Conservation (phyloP, 768 basidiomycete genomes). For the Lactarius vividus region DNA sequence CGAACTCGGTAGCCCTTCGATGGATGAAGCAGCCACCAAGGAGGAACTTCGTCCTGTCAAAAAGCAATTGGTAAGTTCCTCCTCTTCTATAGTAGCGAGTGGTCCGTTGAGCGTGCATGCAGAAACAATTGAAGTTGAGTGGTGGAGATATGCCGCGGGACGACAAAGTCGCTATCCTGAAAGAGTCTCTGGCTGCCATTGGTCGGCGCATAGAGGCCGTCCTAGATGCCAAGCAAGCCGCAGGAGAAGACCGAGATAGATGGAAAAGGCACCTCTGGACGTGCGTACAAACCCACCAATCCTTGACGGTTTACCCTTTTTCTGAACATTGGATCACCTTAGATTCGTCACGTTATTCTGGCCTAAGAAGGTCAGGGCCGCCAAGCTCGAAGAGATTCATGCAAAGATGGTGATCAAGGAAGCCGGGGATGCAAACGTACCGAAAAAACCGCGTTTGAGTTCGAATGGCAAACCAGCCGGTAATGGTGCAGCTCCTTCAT, state of each 20-base stretch:
- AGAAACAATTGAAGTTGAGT: slow-evolving; percentile 95
- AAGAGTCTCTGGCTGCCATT: slow-evolving; percentile 92
- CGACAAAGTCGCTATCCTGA: slow-evolving; percentile 93
- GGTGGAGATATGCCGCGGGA: slow-evolving; percentile 93
- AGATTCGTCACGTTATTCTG: slow-evolving; percentile 96
- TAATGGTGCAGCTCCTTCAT: slow-evolving; percentile 44
- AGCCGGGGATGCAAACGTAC: slow-evolving; percentile 47
- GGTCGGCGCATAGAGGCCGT: slow-evolving; percentile 89
- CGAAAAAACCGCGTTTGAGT: slow-evolving; percentile 60
- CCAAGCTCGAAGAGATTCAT: slow-evolving; percentile 91
- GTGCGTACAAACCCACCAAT: slow-evolving; percentile 48
- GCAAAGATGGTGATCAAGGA: slow-evolving; percentile 95
- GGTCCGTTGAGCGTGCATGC: slow-evolving; percentile 21
- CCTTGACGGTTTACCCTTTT: slow-evolving; percentile 1
- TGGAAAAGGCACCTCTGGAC: slow-evolving; percentile 98
- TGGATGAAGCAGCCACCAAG: slow-evolving; percentile 92
- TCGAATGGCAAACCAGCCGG: slow-evolving; percentile 42
- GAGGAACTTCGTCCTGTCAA: slow-evolving; percentile 96
- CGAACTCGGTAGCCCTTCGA: slow-evolving; percentile 65
- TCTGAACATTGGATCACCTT: slow-evolving; percentile 16
- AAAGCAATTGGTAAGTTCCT: slow-evolving; percentile 76
- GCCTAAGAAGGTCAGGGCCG: slow-evolving; percentile 95
- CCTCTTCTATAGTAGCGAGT: background rate
- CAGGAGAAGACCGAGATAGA: slow-evolving; percentile 78
- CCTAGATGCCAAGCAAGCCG: slow-evolving; percentile 66